Base-by-base conservation (phyloP, 441 rosid species). In the Syzygium malaccense region DNA sequence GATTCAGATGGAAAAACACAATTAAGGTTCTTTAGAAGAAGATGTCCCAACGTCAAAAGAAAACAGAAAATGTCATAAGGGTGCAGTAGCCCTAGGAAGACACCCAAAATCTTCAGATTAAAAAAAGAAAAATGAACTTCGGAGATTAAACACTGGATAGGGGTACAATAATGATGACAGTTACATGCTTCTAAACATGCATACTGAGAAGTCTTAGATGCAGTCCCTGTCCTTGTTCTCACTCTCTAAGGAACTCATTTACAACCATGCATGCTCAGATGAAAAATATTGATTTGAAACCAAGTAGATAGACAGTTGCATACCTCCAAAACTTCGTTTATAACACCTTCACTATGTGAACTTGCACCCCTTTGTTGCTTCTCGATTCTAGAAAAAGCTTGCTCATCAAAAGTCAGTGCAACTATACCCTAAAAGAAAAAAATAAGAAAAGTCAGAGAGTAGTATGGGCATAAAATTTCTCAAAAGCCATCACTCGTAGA, bases 251-350 rank as follows among this genome's bases (percentile, higher is more conserved):
- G 51, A 41, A 75, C 51, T 75, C n/a, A 75, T 75, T 75, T 23
- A 84, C 12, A n/a, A 53, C 17, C 11, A 78, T 86, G 32, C 30
- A 53, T 53, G 17, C 49, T 85, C 53, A 48, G 37, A 88, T 53
- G 83, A 86, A 85, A 75, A 88, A 17, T 75, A 71, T 54, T 87
- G 49, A n/a, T 28, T 48, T 1, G 83, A 75, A 26, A 75, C 83
- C 83, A 86, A 79, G 55, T 56, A 51, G 41, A 86, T 56, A 55
- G 78, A 89, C 25, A 49, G 88, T n/a, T 58, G 49, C 80, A 85
- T 95, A 96, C 99, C 99, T 98, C 99, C 85, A 98, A 93, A 85
- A 98, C 97, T 95, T 96, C 99, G 87, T 95, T 96, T 90, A 98
- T 96, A 78, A 98, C 96, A 85, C 99, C 99, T 92, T 96, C 95